Evolutionary conservation across 2,329 filamentous ascomycete genomes (phyloP).

Genomic region (Exophiala mesophila): DNA sequence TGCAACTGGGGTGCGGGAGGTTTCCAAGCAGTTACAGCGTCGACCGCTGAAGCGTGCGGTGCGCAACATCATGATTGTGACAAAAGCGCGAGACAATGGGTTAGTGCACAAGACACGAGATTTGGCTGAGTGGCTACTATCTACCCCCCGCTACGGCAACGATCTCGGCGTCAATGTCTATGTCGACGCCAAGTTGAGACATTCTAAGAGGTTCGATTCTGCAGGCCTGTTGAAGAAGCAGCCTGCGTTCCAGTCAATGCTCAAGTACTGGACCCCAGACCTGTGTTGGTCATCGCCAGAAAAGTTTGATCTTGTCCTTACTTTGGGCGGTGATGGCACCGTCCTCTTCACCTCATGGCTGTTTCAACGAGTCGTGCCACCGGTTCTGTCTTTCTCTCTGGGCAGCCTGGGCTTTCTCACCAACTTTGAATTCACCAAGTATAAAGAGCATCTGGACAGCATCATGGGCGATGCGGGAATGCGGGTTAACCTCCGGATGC

Average conservation of each 20-base stretch:
- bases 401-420: conserved; percentile 93
- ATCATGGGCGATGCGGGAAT: conserved; percentile 94
- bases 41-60: conserved; percentile 89
- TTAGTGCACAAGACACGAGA: conserved; percentile 85
- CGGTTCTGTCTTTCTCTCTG: conserved; percentile 83
- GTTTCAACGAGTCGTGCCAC: conserved; percentile 91
- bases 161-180: conserved; percentile 94
- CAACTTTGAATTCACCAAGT: conserved; percentile 90
- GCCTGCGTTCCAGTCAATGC: conserved; percentile 71
- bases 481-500: conserved; percentile 96
- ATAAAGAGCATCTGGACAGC: conserved; percentile 78
- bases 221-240: conserved; percentile 67
- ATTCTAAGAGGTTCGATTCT: conserved; percentile 82
- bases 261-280: conserved; percentile 94
- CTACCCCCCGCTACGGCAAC: conserved; percentile 81
- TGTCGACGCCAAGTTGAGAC: conserved; percentile 89
- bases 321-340: conserved; percentile 91
- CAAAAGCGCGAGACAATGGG: conserved; percentile 92
- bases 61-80: conserved; percentile 95
- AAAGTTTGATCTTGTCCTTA: conserved; percentile 92
- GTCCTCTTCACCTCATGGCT: conserved; percentile 95
- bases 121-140: conserved; percentile 79
- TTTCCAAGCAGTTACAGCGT: conserved; percentile 89
- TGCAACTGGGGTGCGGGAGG: conserved; percentile 88
- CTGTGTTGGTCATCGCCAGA: conserved; percentile 92